Base-by-base conservation (phyloP, 108 stramenopile species). In the Mediolabrus comicus region DNA sequence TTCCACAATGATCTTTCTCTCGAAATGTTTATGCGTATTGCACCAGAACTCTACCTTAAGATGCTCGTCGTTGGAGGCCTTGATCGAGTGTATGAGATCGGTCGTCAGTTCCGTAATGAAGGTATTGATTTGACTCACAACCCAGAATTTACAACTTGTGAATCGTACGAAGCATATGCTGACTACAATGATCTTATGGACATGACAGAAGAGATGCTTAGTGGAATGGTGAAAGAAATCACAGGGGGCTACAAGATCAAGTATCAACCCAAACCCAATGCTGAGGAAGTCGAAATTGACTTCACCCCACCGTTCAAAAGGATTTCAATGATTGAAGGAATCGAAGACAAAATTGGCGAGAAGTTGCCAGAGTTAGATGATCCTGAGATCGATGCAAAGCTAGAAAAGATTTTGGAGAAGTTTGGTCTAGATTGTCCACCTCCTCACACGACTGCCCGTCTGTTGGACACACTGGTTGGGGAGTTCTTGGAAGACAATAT, bases 91-190 rank as follows among this genome's bases (percentile, higher is more conserved):
- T 99, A 99, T 71, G 99, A 99, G 76, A 97, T 99, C 82, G 99
- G 99, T 19, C 83, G 98, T 9, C 97, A 99, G 79, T 99, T 98
- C 91, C 96, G 99, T 25, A 99, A 99, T 71, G 98, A 99, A 77
- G 97, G 98, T 29, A 99, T 99, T 71, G 99, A 99, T 82, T 75
- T 98, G 59, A 99, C 99, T 4, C 99, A 99, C 93, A 99, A 99
- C 69, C 99, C 99, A 16, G 99, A 99, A 83, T 99, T 99, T 84
- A 99, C 99, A 53, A 98, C 99, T 1, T 94, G 97, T 67, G 99
- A 99, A 82, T 98, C 98, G 52, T 99, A 99, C 79, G 83, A 91
- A 88, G 99, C 99, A 38, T 99, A 98, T 71, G 99, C 97, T 14
- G 99, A 99, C 82, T 99, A 98, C 91, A 74, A 98, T 34, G 99